Conservation (phyloP, 2,329 filamentous ascomycete genomes). For the Alternaria novae-zelandiae region DNA sequence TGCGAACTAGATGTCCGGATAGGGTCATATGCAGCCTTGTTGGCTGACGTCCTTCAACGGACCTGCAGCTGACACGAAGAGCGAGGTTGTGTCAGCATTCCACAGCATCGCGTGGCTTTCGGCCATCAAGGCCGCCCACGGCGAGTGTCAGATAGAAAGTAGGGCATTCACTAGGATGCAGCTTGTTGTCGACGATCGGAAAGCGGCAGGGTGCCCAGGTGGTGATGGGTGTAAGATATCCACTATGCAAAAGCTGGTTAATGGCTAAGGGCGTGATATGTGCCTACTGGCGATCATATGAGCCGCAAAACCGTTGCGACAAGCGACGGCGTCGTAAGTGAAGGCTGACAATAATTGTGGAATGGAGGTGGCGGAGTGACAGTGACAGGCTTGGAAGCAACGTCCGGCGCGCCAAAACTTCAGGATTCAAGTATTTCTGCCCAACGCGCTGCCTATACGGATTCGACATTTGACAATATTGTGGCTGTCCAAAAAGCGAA, state of each 20-base stretch:
- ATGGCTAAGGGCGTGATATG: not conserved
- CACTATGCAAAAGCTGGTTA: constrained; percentile 13
- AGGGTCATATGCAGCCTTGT: constrained; percentile 2
- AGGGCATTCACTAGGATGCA: not conserved
- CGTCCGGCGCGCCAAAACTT: not conserved
- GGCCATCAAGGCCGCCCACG: constrained; percentile 1
- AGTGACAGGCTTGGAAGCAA: not conserved
- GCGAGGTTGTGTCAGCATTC: constrained; percentile 15
- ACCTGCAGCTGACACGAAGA: constrained; percentile 38
- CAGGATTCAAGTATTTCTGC: not conserved
- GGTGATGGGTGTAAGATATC: constrained; percentile 1
- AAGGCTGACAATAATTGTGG: not conserved
- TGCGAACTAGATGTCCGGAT: constrained; percentile 22
- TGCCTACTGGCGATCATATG: constrained; percentile 12
- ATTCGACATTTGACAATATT: not conserved
- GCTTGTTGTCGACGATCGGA: not conserved
- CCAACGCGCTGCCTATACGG: not conserved
- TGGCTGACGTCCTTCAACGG: constrained; percentile 17
- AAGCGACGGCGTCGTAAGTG: not conserved
- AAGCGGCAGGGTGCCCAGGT: not conserved
- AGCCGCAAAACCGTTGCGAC: constrained; percentile 10
- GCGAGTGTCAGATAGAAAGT: not conserved
- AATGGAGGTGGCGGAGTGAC: not conserved
- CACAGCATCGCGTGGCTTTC: constrained; percentile 14
- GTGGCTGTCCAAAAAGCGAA: not conserved